Percentiles rank a stretch among this genome's conserved stretches.
These are phyloP conservation scores for Alternaria angustiovoidea DNA, from an alignment of 2,329 filamentous ascomycete species.

Conservation along the genomic window DNA sequence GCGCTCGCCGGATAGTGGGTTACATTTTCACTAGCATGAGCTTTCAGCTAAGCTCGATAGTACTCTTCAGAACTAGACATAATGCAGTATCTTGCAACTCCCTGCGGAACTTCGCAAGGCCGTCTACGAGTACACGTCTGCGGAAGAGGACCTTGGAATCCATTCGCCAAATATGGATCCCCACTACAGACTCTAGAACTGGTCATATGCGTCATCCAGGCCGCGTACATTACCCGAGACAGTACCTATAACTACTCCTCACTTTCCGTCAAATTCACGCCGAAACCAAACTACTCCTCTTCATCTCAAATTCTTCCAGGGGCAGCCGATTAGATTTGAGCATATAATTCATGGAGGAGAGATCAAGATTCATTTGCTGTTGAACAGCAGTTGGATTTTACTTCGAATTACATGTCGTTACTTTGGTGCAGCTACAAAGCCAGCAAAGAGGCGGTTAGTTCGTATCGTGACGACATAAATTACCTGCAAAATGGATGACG, in stretches of 20 bases:
- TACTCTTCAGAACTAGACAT: neutral
- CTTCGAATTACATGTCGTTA: neutral
- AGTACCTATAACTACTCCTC: neutral
- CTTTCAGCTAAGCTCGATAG: neutral
- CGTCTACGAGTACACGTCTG: conserved; percentile 4
- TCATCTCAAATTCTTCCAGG: neutral
- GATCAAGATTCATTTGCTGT: neutral
- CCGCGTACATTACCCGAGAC: neutral
- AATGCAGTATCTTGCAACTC: conserved; percentile 7
- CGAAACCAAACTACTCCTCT: neutral
- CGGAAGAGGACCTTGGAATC: neutral
- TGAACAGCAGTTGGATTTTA: neutral
- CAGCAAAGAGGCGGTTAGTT: neutral
- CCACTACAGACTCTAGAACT: neutral
- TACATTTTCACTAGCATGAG: neutral
- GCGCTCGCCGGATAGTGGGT: neutral
- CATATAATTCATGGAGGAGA: neutral
- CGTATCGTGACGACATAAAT: neutral
- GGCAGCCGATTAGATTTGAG: neutral
- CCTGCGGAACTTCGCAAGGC: conserved; percentile 8
- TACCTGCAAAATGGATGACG: neutral
- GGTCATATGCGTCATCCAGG: neutral
- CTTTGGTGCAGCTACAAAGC: neutral
- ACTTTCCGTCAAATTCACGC: conserved; percentile 2
- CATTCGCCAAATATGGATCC: neutral